These are phyloP conservation scores for Chrysoporthe deuterocubensis DNA, from an alignment of 2,329 filamentous ascomycete genomes.

Conservation along the genomic window DNA sequence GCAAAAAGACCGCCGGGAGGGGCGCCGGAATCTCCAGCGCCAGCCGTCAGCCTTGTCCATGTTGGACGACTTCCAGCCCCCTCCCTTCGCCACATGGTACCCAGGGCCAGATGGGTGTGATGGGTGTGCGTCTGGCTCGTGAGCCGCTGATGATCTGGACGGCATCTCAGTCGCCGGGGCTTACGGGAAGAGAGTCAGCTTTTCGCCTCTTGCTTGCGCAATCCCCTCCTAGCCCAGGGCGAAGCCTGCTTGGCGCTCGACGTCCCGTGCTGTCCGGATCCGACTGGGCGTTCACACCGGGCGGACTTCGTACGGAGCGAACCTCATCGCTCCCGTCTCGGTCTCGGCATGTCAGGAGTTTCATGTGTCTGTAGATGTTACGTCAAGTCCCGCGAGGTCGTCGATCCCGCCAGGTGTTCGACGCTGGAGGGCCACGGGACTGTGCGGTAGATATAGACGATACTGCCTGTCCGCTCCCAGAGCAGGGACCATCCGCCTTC, in stretches of 20 bases:
- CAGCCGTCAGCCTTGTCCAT: conserved; percentile 21
- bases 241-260: conserved; percentile 23
- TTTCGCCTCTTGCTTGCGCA: conserved; percentile 29
- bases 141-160: neutral
- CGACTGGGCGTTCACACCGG: neutral
- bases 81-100: conserved; percentile 8
- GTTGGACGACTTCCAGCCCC: neutral
- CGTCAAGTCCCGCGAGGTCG: no score
- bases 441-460: no score
- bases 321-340: conserved; percentile 8
- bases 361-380: no score
- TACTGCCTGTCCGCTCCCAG: no score
- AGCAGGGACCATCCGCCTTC: no score
- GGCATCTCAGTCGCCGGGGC: neutral
- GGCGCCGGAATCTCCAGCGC: conserved; percentile 6
- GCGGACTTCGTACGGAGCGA: no score
- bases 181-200: neutral
- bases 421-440: no score
- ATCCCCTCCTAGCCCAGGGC: conserved; percentile 10
- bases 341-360: no score
- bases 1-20: neutral
- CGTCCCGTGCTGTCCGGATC: conserved; percentile 4
- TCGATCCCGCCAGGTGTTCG: no score
- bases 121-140: neutral
- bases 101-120: neutral